Evolutionary conservation across 2,329 filamentous ascomycete species (phyloP).

Genomic region (Arthroderma sp.): DNA sequence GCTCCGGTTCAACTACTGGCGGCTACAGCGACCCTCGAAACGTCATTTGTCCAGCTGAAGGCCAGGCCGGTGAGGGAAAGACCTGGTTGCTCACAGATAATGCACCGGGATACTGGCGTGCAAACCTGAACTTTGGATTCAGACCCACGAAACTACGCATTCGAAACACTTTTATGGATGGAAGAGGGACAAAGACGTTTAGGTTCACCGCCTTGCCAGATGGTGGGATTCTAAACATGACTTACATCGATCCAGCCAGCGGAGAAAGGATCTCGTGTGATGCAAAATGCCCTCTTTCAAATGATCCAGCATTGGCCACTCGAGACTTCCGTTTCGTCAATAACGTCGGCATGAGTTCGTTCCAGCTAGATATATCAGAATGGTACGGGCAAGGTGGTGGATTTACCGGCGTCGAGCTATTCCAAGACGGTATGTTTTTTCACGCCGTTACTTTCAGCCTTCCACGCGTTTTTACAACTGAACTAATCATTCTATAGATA

Average conservation of each 20-base stretch:
- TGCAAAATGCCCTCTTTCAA: slow-evolving; percentile 69
- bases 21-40: slow-evolving; percentile 66
- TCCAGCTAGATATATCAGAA: slow-evolving; percentile 71
- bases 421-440: slow-evolving; percentile 51
- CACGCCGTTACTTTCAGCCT: background rate
- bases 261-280: slow-evolving; percentile 63
- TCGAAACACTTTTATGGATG: slow-evolving; percentile 74
- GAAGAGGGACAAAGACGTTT: slow-evolving; percentile 77
- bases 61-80: slow-evolving; percentile 53
- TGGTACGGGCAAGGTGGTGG: slow-evolving; percentile 83
- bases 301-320: slow-evolving; percentile 51
- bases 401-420: slow-evolving; percentile 73
- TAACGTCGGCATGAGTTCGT: slow-evolving; percentile 70
- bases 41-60: slow-evolving; percentile 58
- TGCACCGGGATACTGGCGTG: slow-evolving; percentile 69
- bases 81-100: slow-evolving; percentile 74
- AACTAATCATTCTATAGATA: slow-evolving; percentile 39
- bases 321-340: slow-evolving; percentile 94
- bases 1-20: slow-evolving; percentile 45
- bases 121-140: slow-evolving; percentile 71
- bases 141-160: slow-evolving; percentile 75
- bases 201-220: slow-evolving; percentile 75
- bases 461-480: slow-evolving; percentile 5
- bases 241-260: slow-evolving; percentile 63
- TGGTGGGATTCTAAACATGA: slow-evolving; percentile 91